Evolutionary conservation across 2,329 filamentous ascomycete genomes (phyloP), one percentile per base, ranked within the genome.

Genomic region (Alternaria rosae): DNA sequence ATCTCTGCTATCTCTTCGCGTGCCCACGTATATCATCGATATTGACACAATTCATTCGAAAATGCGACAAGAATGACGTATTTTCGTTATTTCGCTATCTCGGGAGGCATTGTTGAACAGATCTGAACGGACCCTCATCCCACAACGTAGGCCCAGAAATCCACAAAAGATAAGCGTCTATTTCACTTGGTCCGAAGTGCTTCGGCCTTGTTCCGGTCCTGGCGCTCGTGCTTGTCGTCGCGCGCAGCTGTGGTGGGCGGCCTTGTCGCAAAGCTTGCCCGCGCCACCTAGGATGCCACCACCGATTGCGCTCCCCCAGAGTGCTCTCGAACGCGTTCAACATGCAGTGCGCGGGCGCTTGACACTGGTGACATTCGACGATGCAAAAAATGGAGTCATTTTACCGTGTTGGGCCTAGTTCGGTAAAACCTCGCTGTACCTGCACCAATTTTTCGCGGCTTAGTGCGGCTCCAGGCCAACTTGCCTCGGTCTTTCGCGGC

Each of bases 101-200:
- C 17, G 21, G 17, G 28, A 54, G 8, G 50, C 57, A 25, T 54
- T 59, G 50, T 54, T 54, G 56, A 59, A 43, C 35, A 25, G 35
- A 30, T 23, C 35, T 57, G 11, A 57, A 54, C 43, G 51, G 57
- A 55, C 51, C 51, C 42, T 54, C 30, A 42, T 59, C 43, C 57
- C 51, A 59, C 57, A 59, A 26, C 32, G 32, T 32, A 41, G 21
- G 57, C 25, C 51, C 42, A 48, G 51, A 55, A 55, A 42, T 48
- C 57, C 57, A 59, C 57, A 59, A 59, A 55, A 59, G 57, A 59
- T 59, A 59, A 59, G 57, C 57, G 57, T 59, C 57, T 55, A 48
- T 48, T 42, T 30, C 30, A 42, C 51, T 55, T 59, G 42, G 51
- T 23, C 42, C 57, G 32, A 47, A 42, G 23, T 30, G 51, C 57